Evolutionary conservation across 148 eudicot species (phyloP).

Genomic region (Amaranthus cruentus): DNA sequence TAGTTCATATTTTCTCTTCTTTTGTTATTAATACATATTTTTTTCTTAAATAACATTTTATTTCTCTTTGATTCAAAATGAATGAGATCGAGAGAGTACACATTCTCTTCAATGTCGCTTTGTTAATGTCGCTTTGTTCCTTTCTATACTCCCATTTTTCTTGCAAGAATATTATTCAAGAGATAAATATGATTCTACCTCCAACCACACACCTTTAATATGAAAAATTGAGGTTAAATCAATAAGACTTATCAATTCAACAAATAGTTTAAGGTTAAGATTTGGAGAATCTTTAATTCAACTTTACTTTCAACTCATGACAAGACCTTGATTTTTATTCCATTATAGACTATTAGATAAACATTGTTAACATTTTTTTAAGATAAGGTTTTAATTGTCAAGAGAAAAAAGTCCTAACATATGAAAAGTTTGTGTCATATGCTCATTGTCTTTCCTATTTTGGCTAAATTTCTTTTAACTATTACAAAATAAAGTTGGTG

Average conservation of each 20-base stretch:
- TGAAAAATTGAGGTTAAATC: background rate
- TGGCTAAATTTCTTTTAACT: background rate
- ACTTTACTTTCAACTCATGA: background rate
- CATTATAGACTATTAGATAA: slow-evolving; percentile 1
- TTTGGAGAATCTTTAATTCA: slow-evolving; percentile 1
- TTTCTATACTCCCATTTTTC: background rate
- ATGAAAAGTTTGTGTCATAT: background rate
- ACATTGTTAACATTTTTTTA: background rate
- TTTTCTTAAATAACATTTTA: no score
- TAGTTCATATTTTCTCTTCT: no score
- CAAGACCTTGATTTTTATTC: slow-evolving; percentile 6
- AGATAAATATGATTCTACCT: slow-evolving; percentile 2
- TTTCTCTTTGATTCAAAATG: no score
- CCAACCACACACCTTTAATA: background rate
- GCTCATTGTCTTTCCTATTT: slow-evolving; percentile 12
- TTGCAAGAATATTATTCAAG: background rate
- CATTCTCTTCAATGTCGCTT: no score
- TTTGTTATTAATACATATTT: no score
- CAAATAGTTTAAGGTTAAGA: slow-evolving; percentile 4
- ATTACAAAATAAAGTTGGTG: background rate
- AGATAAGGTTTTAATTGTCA: slow-evolving; percentile 19
- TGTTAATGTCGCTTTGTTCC: background rate
- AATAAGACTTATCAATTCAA: background rate
- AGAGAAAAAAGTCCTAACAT: background rate
- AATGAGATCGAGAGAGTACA: no score